These are phyloP conservation scores for Aspergillus arachidicola DNA, from an alignment of 2,329 filamentous ascomycete genomes.

Conservation along the genomic window DNA sequence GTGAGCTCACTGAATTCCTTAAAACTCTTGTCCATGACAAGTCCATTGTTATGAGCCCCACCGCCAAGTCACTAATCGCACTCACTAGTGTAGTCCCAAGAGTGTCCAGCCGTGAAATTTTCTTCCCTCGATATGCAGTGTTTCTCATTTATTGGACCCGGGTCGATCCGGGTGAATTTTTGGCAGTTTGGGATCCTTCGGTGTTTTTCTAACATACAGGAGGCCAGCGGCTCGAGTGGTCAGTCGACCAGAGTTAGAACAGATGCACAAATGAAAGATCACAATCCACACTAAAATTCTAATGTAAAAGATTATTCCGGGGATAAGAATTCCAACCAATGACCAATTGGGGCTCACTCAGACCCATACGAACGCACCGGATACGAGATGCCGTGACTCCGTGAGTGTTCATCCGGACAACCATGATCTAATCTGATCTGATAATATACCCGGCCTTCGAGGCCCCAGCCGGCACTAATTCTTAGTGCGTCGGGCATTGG, in stretches of 20 bases:
- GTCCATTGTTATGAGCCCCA: not conserved
- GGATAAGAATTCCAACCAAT: not conserved
- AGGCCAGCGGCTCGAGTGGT: not conserved
- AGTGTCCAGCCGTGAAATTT: not conserved
- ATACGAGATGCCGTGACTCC: not conserved
- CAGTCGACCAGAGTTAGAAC: not conserved
- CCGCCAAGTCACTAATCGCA: not conserved
- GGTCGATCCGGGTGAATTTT: not conserved
- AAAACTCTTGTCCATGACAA: not conserved
- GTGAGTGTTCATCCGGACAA: not conserved
- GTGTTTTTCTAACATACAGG: not conserved
- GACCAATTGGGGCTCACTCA: not conserved
- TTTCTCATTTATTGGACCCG: not conserved
- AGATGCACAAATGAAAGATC: too few species aligned
- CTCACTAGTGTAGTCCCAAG: not conserved
- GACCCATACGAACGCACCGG: not conserved
- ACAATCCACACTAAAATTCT: too few species aligned
- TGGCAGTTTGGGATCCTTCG: not conserved
- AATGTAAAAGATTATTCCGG: not conserved
- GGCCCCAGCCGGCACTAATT: not conserved
- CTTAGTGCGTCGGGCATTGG: not conserved
- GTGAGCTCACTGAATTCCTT: not conserved
- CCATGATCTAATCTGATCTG: not conserved
- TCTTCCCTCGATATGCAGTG: not conserved
- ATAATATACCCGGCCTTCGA: not conserved